A percentile compares a stretch with the other conserved stretches of the same genome.
Conservation (phyloP, 2,329 filamentous ascomycete genomes). For the Grosmannia serpens region DNA sequence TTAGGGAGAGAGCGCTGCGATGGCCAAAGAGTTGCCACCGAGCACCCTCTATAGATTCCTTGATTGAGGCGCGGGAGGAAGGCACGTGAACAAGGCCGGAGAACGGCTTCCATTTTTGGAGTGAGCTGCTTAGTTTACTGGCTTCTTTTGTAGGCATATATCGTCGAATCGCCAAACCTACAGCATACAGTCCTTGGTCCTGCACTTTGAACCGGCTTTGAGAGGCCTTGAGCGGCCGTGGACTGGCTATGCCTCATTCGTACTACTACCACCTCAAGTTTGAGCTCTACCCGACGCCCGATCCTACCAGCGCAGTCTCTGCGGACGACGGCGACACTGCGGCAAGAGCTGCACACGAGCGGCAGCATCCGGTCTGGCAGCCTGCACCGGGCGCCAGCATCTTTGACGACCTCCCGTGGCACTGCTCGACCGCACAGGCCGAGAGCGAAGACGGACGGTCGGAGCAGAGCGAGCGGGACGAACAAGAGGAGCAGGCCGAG, state of each 20-base stretch:
- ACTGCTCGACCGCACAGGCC: slow-evolving; percentile 20
- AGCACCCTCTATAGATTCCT: neutral
- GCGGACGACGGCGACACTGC: neutral
- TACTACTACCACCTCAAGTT: slow-evolving; percentile 58
- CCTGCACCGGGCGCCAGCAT: slow-evolving; percentile 37
- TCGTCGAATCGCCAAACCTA: no score
- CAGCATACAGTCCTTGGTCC: no score
- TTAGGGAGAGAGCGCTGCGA: neutral
- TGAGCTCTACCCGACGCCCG: slow-evolving; percentile 45
- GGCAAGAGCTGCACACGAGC: neutral
- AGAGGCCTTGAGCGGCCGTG: neutral
- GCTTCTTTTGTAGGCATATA: neutral
- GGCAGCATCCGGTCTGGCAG: slow-evolving; percentile 27
- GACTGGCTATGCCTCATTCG: slow-evolving; percentile 42
- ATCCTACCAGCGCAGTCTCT: slow-evolving; percentile 18
- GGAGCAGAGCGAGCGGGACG: neutral
- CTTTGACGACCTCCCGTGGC: slow-evolving; percentile 44
- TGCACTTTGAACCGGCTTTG: no score
- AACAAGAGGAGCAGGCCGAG: slow-evolving; percentile 8
- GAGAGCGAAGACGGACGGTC: slow-evolving; percentile 10
- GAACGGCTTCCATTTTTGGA: neutral
- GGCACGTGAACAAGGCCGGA: neutral
- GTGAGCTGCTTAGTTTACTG: neutral
- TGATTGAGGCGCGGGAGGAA: neutral
- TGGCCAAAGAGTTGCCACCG: neutral